Base-by-base conservation (phyloP, 2,329 filamentous ascomycete genomes). In the Xylariaceae sp. region DNA sequence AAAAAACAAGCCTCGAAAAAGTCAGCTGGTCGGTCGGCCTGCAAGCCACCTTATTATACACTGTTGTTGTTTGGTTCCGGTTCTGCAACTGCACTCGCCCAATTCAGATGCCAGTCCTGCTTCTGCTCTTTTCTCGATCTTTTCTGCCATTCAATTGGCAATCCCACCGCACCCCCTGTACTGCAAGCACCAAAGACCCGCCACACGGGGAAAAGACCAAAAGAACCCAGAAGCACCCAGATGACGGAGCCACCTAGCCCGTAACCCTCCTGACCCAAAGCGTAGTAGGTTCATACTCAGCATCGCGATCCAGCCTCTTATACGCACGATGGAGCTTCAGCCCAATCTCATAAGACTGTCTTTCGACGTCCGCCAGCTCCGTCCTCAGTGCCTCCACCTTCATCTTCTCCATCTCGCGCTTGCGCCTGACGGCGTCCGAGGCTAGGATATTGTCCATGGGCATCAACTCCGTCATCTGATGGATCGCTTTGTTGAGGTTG, bases 221-320 rank as follows among this genome's bases (percentile, higher is more conserved):
- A n/a, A n/a, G n/a, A n/a, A n/a, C n/a, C n/a, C n/a, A n/a, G n/a
- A n/a, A n/a, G n/a, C n/a, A n/a, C n/a, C n/a, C 29, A 20, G 17
- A 29, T 19, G 5, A 3, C 8, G 19, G 20, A 14, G 25, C 21
- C n/a, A 6, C 2, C 49, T 76, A 85, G 50, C 74, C 79, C 17
- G 86, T 90, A 49, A 90, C 83, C 52, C 88, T 76, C 58, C 84
- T 78, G 40, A 94, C 85, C 88, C 88, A 94, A 8, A 94, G 67
- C 22, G 79, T 79, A 0, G 82, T 84, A 10, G 79, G 80, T 58
- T 87, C 82, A 57, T 74, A 85, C 25, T 75, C 72, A 2, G 75
- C 75, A 42, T 85, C 77, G 52, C 83, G 78, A 57, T 91, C 86
- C 55, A 82, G 75, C 38, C 87, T 77, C 70, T 88, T 91, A 67